phyloP scores from a whole-genome alignment of 257 asterid genomes.

The Fraxinus pennsylvanica region DNA sequence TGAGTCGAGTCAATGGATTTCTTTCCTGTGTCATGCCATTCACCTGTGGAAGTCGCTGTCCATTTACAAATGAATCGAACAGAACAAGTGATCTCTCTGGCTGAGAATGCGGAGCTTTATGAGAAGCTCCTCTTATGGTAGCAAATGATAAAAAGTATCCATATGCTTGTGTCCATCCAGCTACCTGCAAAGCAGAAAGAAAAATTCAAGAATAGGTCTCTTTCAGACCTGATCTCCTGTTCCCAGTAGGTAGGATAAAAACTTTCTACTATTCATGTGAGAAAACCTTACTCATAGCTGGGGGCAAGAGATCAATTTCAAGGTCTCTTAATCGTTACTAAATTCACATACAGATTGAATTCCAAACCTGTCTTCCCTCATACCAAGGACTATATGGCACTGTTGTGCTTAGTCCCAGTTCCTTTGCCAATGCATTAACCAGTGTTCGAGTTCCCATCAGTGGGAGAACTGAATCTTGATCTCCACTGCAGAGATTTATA shows the following conservation, averaged over 20 bases:
- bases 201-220: not conserved
- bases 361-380: conserved; percentile 35
- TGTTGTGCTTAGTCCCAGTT: conserved; percentile 51
- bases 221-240: no score
- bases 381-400: conserved; percentile 68
- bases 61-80: conserved; percentile 59
- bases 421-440: conserved; percentile 55
- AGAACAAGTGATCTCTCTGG: conserved; percentile 71
- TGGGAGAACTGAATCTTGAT: conserved; percentile 87
- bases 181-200: conserved; percentile 41
- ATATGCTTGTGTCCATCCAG: conserved; percentile 72
- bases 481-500: conserved; percentile 52
- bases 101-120: conserved; percentile 81
- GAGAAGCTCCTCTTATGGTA: conserved; percentile 83
- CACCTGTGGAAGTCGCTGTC: conserved; percentile 46
- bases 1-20: conserved; percentile 20
- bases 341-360: not conserved
- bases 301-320: no score
- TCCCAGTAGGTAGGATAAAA: no score
- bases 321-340: not conserved
- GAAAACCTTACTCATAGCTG: no score
- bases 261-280: no score
- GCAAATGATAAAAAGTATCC: conserved; percentile 59
- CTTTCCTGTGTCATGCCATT: conserved; percentile 8
- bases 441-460: conserved; percentile 57